Conservation (phyloP, 345 rosid genomes). For the Hirschfeldia incana region DNA sequence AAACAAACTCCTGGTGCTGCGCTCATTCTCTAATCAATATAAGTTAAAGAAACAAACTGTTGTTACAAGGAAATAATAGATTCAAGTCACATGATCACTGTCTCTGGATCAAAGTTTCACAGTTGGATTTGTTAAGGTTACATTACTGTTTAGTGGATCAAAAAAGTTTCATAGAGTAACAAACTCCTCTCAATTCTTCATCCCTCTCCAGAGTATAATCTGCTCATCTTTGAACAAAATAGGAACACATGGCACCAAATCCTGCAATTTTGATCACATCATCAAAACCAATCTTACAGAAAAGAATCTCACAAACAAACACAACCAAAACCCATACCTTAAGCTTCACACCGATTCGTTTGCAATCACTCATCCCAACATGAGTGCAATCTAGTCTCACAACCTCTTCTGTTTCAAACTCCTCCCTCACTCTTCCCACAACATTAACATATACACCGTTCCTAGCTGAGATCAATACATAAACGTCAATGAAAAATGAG, state of each 20-base stretch:
- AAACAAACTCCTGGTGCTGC: no score
- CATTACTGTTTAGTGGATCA: background rate
- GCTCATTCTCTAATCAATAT: no score
- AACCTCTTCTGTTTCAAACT: constrained; percentile 63
- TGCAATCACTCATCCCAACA: constrained; percentile 82
- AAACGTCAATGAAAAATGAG: background rate
- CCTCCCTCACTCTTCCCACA: constrained; percentile 67
- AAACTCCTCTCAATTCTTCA: background rate
- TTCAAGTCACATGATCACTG: background rate
- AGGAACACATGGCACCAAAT: constrained; percentile 82
- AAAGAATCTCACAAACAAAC: background rate
- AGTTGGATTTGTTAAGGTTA: constrained; percentile 7
- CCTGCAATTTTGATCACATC: constrained; percentile 46
- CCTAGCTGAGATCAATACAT: constrained; percentile 56
- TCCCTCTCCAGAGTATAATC: constrained; percentile 84
- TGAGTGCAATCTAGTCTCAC: constrained; percentile 80
- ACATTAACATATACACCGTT: constrained; percentile 90
- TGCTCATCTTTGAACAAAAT: constrained; percentile 87
- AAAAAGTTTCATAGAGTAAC: background rate
- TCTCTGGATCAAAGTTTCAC: background rate
- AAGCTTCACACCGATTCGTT: constrained; percentile 79
- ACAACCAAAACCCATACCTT: constrained; percentile 43
- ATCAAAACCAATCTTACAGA: constrained; percentile 3
- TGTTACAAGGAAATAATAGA: background rate
- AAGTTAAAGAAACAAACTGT: background rate